A percentile compares a stretch with the other conserved stretches of the same genome.
Evolutionary conservation across 495 filamentous ascomycete species (phyloP).

Genomic region (Neurospora sp.): DNA sequence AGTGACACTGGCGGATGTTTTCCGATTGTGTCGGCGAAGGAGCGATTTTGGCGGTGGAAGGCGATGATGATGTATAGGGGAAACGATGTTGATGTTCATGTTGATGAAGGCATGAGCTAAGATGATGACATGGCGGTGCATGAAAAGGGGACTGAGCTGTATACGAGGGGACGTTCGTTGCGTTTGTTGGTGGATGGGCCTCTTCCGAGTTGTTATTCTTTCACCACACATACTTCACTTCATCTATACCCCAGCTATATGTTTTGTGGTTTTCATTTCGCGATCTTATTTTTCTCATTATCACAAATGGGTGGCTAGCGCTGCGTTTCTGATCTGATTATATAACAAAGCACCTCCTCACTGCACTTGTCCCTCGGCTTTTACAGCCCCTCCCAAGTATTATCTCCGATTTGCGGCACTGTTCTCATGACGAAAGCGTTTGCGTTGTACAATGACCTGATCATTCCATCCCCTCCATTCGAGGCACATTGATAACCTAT

Average conservation of each 20-base stretch:
- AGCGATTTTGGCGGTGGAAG: background rate
- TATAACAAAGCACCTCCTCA: background rate
- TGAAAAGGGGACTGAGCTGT: background rate
- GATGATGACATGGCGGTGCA: background rate
- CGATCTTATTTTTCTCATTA: background rate
- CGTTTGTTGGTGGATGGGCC: background rate
- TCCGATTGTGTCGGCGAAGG: background rate
- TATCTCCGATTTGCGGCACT: background rate
- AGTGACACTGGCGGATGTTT: background rate
- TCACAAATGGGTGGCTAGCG: background rate
- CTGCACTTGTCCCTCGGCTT: background rate
- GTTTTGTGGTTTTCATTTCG: slow-evolving; percentile 2
- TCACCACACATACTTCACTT: background rate
- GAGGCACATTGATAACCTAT: background rate
- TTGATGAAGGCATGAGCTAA: background rate
- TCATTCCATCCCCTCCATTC: background rate
- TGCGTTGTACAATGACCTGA: background rate
- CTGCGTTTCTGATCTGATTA: background rate
- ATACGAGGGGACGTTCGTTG: background rate
- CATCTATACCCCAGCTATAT: background rate
- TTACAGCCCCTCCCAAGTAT: background rate
- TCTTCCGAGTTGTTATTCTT: background rate
- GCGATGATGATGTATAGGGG: background rate
- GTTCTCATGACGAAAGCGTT: background rate
- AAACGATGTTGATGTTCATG: background rate